Percentiles rank a stretch among this genome's conserved stretches.
Evolutionary conservation across 2,329 filamentous ascomycete genomes (phyloP).

Genomic region (Dryadomyces quercivorus): DNA sequence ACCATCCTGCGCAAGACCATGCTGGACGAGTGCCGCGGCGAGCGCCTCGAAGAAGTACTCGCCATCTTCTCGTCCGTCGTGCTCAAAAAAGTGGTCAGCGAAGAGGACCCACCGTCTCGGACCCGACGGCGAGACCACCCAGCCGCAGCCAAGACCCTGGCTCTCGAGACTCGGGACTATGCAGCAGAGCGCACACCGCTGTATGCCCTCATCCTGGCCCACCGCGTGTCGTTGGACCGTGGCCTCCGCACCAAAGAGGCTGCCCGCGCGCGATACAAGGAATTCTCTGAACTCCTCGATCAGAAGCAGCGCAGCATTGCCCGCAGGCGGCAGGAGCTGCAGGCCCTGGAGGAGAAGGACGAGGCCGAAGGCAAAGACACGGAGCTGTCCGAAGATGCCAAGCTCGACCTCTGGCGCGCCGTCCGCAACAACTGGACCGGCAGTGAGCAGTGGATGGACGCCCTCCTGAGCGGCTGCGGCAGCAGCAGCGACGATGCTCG

Average conservation of each 20-base stretch:
- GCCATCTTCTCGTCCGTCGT: slow-evolving; percentile 75
- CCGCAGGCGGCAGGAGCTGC: slow-evolving; percentile 22
- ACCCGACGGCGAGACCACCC: slow-evolving; percentile 18
- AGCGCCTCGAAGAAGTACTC: slow-evolving; percentile 77
- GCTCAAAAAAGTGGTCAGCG: slow-evolving; percentile 50
- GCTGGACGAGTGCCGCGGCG: slow-evolving; percentile 91
- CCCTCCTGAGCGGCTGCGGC: slow-evolving; percentile 55
- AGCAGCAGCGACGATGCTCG: slow-evolving; percentile 54
- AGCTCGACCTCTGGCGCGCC: slow-evolving; percentile 41
- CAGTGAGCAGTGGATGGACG: slow-evolving; percentile 59
- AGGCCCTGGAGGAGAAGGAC: slow-evolving; percentile 16
- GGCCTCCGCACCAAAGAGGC: slow-evolving; percentile 48
- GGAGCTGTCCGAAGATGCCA: slow-evolving; percentile 28
- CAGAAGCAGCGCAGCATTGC: slow-evolving; percentile 48
- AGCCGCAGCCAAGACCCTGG: slow-evolving; percentile 40
- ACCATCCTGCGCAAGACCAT: slow-evolving; percentile 80
- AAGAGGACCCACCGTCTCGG: background rate
- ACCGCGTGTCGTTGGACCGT: slow-evolving; percentile 54
- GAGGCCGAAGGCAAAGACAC: slow-evolving; percentile 14
- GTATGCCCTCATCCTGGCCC: slow-evolving; percentile 57
- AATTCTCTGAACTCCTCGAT: slow-evolving; percentile 53
- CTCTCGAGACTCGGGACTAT: slow-evolving; percentile 47
- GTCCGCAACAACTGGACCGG: slow-evolving; percentile 70
- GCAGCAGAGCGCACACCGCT: slow-evolving; percentile 42
- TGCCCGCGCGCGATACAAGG: slow-evolving; percentile 43